phyloP scores from a whole-genome alignment of 2,329 filamentous ascomycete genomes.

The Colletotrichum higginsianum region DNA sequence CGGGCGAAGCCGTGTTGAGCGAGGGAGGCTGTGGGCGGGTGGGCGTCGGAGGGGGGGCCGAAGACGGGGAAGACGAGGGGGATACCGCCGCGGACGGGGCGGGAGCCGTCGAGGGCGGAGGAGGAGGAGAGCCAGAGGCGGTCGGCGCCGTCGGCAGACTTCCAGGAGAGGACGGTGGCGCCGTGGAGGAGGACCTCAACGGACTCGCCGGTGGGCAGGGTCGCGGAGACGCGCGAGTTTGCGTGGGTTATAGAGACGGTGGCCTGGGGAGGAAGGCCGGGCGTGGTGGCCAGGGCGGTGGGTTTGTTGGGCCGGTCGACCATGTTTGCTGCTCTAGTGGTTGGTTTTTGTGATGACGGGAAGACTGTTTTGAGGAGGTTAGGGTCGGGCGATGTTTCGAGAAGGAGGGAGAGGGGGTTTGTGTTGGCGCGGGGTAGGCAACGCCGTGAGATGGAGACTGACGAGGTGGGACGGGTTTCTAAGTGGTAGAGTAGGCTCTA shows the following conservation, averaged over 20 bases:
- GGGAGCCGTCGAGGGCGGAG: slow-evolving; percentile 86
- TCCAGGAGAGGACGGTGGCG: slow-evolving; percentile 95
- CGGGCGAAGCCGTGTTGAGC: slow-evolving; percentile 97
- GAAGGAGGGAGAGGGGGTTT: background rate
- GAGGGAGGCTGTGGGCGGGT: slow-evolving; percentile 83
- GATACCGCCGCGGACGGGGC: slow-evolving; percentile 92
- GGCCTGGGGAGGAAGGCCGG: slow-evolving; percentile 80
- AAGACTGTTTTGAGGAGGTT: background rate
- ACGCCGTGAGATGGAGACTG: background rate
- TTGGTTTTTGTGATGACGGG: background rate
- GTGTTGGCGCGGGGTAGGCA: background rate
- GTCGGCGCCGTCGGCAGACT: slow-evolving; percentile 82
- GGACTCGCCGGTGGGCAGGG: slow-evolving; percentile 87
- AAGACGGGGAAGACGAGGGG: slow-evolving; percentile 96
- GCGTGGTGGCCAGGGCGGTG: slow-evolving; percentile 80
- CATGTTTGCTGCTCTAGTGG: slow-evolving; percentile 58
- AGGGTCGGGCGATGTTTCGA: slow-evolving; percentile 16
- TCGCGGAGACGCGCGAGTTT: slow-evolving; percentile 81
- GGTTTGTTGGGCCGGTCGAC: slow-evolving; percentile 92
- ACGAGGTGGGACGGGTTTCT: background rate
- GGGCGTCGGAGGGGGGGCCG: slow-evolving; percentile 79
- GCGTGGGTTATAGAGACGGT: slow-evolving; percentile 82
- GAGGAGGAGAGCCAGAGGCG: slow-evolving; percentile 89
- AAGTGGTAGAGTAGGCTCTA: background rate
- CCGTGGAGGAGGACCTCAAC: slow-evolving; percentile 91